Evolutionary conservation across 1,284 basidiomycete genomes (phyloP), one percentile per base, ranked within the genome.

Genomic region (Singerocomus inundabilis): DNA sequence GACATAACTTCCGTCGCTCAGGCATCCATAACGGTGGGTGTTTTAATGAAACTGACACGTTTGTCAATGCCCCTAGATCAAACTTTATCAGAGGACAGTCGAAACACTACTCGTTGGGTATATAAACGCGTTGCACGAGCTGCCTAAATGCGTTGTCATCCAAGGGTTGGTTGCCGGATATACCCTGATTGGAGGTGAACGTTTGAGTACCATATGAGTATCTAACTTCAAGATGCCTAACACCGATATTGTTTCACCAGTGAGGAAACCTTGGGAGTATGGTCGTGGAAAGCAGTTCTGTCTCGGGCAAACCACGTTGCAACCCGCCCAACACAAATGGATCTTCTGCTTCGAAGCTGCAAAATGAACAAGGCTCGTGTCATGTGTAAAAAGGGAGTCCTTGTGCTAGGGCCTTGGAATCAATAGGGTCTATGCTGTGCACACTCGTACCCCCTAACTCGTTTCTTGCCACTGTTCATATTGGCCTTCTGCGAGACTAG

Each of bases 381-480:
- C 15, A 3, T 37, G 24, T 15, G 16, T 8, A 31, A n/a, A n/a
- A n/a, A n/a, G n/a, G 25, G 21, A n/a, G 12, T 8, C 18, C 18
- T 44, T 44, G 18, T 48, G 13, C 8, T 29, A 21, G 13, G n/a
- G 37, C 34, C 31, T 49, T 16, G 32, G n/a, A n/a, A n/a, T 36
- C 4, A 16, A 34, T 46, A 5, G 21, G 31, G 32, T 38, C 43
- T 40, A 48, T 42, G 4, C 39, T 44, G 41, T 55, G 28, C 32
- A 37, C 24, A 21, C 11, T 43, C 29, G 31, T 28, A 18, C 31
- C 21, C 26, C 7, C 51, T 61, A 88, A 57, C 80, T 82, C 62
- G 74, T 73, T 66, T 91, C 88, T 42, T 80, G 75, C 84, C 86
- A 91, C 11, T 70, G 72, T 58, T 87, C 83, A 57, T 77, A 85